Percentiles rank a stretch among this genome's conserved stretches.
Evolutionary conservation across 805 yeast genomes (phyloP).

Genomic region (Saccharomycopsis oosterbeekiorum): DNA sequence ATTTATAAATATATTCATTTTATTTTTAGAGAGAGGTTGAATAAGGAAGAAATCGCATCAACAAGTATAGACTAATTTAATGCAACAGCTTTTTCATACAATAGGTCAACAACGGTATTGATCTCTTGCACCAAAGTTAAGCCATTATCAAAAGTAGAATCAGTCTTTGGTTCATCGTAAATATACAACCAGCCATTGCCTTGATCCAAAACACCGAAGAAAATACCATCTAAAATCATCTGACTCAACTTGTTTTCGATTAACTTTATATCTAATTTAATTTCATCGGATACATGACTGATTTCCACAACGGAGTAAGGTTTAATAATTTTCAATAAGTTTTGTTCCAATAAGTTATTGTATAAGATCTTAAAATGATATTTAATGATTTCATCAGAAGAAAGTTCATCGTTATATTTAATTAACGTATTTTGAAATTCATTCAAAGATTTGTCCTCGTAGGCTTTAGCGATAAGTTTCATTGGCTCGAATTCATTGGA

Average conservation of each 20-base stretch:
- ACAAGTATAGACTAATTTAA: constrained; percentile 39
- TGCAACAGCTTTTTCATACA: constrained; percentile 88
- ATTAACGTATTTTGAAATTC: constrained; percentile 82
- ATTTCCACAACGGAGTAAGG: constrained; percentile 96
- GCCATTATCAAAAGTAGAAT: constrained; percentile 80
- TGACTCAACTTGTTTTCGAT: constrained; percentile 92
- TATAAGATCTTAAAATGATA: constrained; percentile 88
- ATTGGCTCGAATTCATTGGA: constrained; percentile 65
- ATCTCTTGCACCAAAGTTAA: constrained; percentile 79
- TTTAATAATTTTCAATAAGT: constrained; percentile 87
- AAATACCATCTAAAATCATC: constrained; percentile 93
- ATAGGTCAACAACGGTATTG: constrained; percentile 78
- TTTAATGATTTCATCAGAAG: constrained; percentile 79
- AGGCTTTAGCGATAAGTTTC: constrained; percentile 16
- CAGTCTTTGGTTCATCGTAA: constrained; percentile 81
- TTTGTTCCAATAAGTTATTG: constrained; percentile 87
- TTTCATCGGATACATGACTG: constrained; percentile 73
- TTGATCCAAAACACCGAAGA: constrained; percentile 93
- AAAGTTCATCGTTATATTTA: constrained; percentile 62
- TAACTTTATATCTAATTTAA: constrained; percentile 78
- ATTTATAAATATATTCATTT: not conserved
- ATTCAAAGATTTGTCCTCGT: constrained; percentile 64
- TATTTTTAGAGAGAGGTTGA: not conserved
- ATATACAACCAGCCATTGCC: constrained; percentile 96
- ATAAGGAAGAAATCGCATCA: not conserved